A percentile compares a stretch with the other conserved stretches of the same genome.
Evolutionary conservation across 805 yeast species (phyloP).

Genomic region (Blastobotrys robertii): DNA sequence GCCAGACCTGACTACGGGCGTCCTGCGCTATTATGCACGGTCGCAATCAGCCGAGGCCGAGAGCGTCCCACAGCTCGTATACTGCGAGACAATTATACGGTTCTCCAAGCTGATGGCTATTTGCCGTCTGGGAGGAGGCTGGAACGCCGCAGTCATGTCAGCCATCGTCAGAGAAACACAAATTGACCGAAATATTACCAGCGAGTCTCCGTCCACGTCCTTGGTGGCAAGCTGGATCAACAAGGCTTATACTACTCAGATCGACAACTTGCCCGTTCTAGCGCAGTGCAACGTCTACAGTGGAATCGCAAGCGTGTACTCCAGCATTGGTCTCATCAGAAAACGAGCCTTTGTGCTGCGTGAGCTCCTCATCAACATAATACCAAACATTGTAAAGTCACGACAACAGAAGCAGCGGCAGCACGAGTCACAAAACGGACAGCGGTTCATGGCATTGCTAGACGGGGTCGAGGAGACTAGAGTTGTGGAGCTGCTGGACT

Average conservation of each 20-base stretch:
- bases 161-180: constrained; percentile 36
- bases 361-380: constrained; percentile 42
- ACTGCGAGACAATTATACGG: constrained; percentile 61
- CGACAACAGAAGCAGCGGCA: constrained; percentile 3
- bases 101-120: constrained; percentile 50
- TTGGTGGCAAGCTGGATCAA: constrained; percentile 44
- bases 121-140: constrained; percentile 40
- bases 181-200: constrained; percentile 17
- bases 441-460: constrained; percentile 1
- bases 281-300: constrained; percentile 57
- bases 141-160: constrained; percentile 34
- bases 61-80: constrained; percentile 72
- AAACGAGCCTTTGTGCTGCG: constrained; percentile 64
- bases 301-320: constrained; percentile 55
- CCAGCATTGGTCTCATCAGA: constrained; percentile 49
- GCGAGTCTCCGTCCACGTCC: constrained; percentile 20
- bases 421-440: not conserved
- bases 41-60: constrained; percentile 58
- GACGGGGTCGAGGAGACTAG: constrained; percentile 18
- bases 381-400: constrained; percentile 11
- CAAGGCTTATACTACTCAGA: constrained; percentile 36
- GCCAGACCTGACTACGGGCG: constrained; percentile 21
- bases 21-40: constrained; percentile 33
- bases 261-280: constrained; percentile 36
- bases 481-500: constrained; percentile 37